These are phyloP conservation scores for Raphanus raphanistrum DNA, from an alignment of 345 rosid species.

Conservation along the genomic window DNA sequence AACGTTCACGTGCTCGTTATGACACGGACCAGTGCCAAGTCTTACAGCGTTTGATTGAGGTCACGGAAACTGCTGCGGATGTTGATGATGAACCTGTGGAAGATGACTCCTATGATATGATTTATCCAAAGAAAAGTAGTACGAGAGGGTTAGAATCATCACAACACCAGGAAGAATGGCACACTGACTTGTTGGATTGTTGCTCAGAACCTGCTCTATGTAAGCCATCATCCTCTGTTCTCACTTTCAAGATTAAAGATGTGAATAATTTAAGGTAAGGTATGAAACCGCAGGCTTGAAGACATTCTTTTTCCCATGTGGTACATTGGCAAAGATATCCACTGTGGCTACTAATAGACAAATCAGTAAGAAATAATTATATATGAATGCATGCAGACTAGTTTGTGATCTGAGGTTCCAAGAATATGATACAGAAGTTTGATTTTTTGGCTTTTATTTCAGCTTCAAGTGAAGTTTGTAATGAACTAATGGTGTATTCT, in stretches of 20 bases:
- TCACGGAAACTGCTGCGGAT: slow-evolving; percentile 58
- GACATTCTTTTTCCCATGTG: slow-evolving; percentile 82
- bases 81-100: slow-evolving; percentile 35
- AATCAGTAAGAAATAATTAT: slow-evolving; percentile 56
- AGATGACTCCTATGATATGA: slow-evolving; percentile 42
- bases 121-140: slow-evolving; percentile 45
- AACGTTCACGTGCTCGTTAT: slow-evolving; percentile 62
- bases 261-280: background rate
- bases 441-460: slow-evolving; percentile 24
- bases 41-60: slow-evolving; percentile 74
- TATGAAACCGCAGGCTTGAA: slow-evolving; percentile 55
- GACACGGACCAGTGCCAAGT: slow-evolving; percentile 75
- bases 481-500: slow-evolving; percentile 83
- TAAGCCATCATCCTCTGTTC: slow-evolving; percentile 33
- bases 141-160: slow-evolving; percentile 54
- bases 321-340: slow-evolving; percentile 74
- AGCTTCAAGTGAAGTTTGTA: slow-evolving; percentile 87
- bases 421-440: background rate
- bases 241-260: background rate
- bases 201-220: slow-evolving; percentile 83
- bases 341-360: slow-evolving; percentile 69
- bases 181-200: slow-evolving; percentile 82
- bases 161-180: slow-evolving; percentile 66
- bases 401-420: background rate
- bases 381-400: background rate